Evolutionary conservation across 2,329 filamentous ascomycete genomes (phyloP).

Genomic region (Epicoccum nigrum): DNA sequence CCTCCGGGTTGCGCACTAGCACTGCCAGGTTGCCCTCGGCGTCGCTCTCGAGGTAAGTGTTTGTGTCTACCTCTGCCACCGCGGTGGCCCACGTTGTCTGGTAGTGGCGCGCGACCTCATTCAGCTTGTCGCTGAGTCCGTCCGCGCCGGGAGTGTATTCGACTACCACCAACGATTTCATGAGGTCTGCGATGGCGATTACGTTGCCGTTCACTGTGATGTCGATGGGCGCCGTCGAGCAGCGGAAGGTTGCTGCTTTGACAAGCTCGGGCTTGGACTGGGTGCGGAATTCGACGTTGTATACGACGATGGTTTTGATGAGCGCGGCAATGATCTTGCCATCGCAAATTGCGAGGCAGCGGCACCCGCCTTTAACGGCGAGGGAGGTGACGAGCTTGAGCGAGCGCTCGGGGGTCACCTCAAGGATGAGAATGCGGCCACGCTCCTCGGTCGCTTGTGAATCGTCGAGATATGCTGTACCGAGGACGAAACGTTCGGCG

Average conservation of each 20-base stretch:
- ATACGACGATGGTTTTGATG: slow-evolving; percentile 80
- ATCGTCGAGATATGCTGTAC: slow-evolving; percentile 79
- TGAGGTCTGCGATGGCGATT: slow-evolving; percentile 87
- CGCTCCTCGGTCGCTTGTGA: slow-evolving; percentile 58
- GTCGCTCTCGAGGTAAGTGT: slow-evolving; percentile 83
- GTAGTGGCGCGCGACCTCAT: slow-evolving; percentile 79
- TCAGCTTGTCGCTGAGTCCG: slow-evolving; percentile 66
- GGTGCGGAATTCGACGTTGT: slow-evolving; percentile 61
- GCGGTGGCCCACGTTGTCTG: slow-evolving; percentile 83
- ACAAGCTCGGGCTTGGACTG: slow-evolving; percentile 62
- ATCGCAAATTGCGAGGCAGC: slow-evolving; percentile 72
- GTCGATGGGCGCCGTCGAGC: slow-evolving; percentile 83
- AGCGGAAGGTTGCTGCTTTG: slow-evolving; percentile 77
- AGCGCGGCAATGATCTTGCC: slow-evolving; percentile 83
- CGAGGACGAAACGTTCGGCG: slow-evolving; percentile 85
- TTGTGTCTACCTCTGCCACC: slow-evolving; percentile 71
- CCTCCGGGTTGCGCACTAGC: slow-evolving; percentile 73
- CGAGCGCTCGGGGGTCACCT: slow-evolving; percentile 75
- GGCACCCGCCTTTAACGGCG: slow-evolving; percentile 78
- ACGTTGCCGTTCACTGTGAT: slow-evolving; percentile 73
- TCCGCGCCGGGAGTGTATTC: slow-evolving; percentile 68
- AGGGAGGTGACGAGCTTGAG: slow-evolving; percentile 74
- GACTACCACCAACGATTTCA: slow-evolving; percentile 87
- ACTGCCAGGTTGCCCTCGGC: slow-evolving; percentile 87
- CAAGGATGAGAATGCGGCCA: slow-evolving; percentile 84